Base-by-base conservation (phyloP, 148 eudicot genomes). In the Rhododendron simsii region DNA sequence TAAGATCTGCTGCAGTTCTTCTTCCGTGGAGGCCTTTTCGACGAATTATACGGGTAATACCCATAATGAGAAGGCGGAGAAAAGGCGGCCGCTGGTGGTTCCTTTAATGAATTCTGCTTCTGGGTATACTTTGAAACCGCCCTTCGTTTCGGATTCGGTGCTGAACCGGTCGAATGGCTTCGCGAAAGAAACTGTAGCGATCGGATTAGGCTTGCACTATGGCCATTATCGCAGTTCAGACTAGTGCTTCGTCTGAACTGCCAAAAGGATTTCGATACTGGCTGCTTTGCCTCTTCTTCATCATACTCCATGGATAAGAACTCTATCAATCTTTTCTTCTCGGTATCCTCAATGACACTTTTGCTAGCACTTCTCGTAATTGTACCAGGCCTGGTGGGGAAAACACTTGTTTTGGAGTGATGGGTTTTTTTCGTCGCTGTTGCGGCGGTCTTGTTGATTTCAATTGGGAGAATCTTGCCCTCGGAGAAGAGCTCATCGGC, bases 111-210 rank as follows among this genome's bases (percentile, higher is more conserved):
- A 30, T 89, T 65, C 86, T 89, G 88, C 87, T 90, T 92, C 87
- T 82, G 88, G 63, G 85, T 84, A 8, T 37, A 78, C 67, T 88
- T 88, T 6, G 80, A 57, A 37, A 63, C 59, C 47, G 33, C 33
- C 4, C 61, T 30, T 45, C 78, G 87, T 57, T 90, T 92, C 26
- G 89, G 87, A 86, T 86, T 90, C 10, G 92, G 91, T 78, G 92
- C 93, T 2, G 96, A 95, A 41, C 98, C 98, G 14, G 98, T 96
- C 45, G 99, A 96, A 37, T 94, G 91, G 88, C 99, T 96, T 44
- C 99, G 86, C 13, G 90, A 87, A 55, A 92, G 75, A 45, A 85
- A 88, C 55, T 89, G 88, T 33, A 90, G 53, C 2, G 95, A 91
- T 33, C 92, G 87, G 18, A 86, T 87, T 16, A 90, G 51, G 44